A percentile compares a stretch with the other conserved stretches of the same genome.
Evolutionary conservation across 257 asterid genomes (phyloP).

Genomic region (Scutellaria barbata): DNA sequence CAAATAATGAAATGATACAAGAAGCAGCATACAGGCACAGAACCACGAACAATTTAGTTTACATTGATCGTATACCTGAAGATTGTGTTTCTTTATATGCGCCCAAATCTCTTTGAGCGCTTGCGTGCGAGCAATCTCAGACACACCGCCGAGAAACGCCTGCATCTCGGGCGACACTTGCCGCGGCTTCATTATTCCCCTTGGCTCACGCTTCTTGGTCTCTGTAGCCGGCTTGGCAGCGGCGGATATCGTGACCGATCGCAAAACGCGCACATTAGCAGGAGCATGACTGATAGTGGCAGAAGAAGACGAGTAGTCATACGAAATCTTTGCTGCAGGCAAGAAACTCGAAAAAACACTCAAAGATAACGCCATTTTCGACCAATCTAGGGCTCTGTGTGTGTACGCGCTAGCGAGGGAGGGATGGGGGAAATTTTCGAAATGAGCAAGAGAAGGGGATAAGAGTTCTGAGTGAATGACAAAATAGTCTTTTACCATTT

Average conservation of each 20-base stretch:
- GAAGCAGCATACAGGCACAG: background rate
- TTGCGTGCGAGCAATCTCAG: conserved; percentile 83
- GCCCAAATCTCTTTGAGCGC: conserved; percentile 86
- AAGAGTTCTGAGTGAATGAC: conserved; percentile 33
- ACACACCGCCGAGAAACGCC: conserved; percentile 80
- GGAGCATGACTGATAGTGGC: conserved; percentile 32
- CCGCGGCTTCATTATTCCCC: conserved; percentile 89
- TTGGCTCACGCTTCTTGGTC: conserved; percentile 71
- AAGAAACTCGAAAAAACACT: conserved; percentile 48
- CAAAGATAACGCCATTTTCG: conserved; percentile 61
- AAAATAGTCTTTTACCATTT: conserved; percentile 4
- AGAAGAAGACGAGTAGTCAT: conserved; percentile 39
- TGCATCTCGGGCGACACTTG: conserved; percentile 83
- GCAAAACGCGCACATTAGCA: conserved; percentile 44
- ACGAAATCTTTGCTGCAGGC: conserved; percentile 44
- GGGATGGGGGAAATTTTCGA: background rate
- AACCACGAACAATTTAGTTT: background rate
- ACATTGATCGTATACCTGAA: conserved; percentile 62
- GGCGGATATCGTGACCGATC: conserved; percentile 46
- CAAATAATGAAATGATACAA: background rate
- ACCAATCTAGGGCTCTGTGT: background rate
- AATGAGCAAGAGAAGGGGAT: conserved; percentile 34
- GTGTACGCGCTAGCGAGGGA: background rate
- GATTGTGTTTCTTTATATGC: conserved; percentile 66
- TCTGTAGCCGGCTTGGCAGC: conserved; percentile 67